Conservation (phyloP, 1,284 basidiomycete species). For the Leccinum olivaceoglutinosum region DNA sequence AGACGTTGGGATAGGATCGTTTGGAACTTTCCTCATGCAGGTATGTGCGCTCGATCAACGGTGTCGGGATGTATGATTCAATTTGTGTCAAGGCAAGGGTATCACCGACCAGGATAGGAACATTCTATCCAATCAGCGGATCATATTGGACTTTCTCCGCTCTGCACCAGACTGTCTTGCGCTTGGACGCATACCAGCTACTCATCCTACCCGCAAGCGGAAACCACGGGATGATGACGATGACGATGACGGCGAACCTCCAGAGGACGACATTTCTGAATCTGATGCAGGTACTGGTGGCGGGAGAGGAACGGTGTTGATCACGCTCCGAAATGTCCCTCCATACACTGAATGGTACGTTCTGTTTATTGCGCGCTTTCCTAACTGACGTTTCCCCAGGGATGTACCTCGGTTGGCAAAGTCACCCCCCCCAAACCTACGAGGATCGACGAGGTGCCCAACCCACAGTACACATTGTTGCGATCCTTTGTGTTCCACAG, state of each 20-base stretch:
- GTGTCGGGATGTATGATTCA: slow-evolving; percentile 1
- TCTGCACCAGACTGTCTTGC: slow-evolving; percentile 66
- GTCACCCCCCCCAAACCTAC: slow-evolving; percentile 48
- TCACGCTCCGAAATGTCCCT: slow-evolving; percentile 82
- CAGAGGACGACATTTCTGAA: slow-evolving; percentile 22
- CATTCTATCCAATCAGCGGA: slow-evolving; percentile 84
- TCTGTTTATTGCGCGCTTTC: slow-evolving; percentile 4
- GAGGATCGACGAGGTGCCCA: slow-evolving; percentile 39
- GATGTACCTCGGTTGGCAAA: slow-evolving; percentile 79
- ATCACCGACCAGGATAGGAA: slow-evolving; percentile 95
- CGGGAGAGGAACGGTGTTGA: slow-evolving; percentile 64
- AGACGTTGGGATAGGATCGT: slow-evolving; percentile 75
- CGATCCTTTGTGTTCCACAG: slow-evolving; percentile 83
- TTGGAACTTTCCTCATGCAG: slow-evolving; percentile 97
- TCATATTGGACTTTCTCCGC: slow-evolving; percentile 83
- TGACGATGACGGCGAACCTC: slow-evolving; percentile 13
- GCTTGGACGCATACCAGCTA: slow-evolving; percentile 49
- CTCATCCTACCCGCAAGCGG: slow-evolving; percentile 37
- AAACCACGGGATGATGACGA: slow-evolving; percentile 37
- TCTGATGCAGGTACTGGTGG: slow-evolving; percentile 22
- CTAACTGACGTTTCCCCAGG: slow-evolving; percentile 39
- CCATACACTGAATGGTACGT: slow-evolving; percentile 88
- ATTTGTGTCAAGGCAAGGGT: slow-evolving; percentile 65
- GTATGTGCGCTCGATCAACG: slow-evolving; percentile 34
- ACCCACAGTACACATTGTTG: slow-evolving; percentile 69